Base-by-base conservation (phyloP, 2,329 filamentous ascomycete species). In the Rhynchosporium secalis region DNA sequence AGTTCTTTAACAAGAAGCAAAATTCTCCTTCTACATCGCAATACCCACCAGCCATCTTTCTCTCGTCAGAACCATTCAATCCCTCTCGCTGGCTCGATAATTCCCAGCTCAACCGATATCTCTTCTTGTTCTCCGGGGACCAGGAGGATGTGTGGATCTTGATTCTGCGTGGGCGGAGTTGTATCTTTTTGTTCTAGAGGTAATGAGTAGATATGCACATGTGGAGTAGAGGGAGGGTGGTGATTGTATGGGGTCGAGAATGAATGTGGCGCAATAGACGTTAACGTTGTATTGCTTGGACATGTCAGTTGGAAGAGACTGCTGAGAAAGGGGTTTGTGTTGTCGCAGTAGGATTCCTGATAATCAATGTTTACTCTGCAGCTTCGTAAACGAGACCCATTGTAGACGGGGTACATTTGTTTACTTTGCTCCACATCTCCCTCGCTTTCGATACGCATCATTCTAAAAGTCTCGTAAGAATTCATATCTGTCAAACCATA, bases 111-210 rank as follows among this genome's bases (percentile, higher is more conserved):
- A 74, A 78, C 33, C 72, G 71, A n/a, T 74, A 73, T 51, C 72
- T 80, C 41, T 69, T 80, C n/a, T 61, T 76, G 1, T 81, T 81
- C 64, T 76, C 74, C 3, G 78, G 75, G 79, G 77, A 1, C 71
- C 72, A 3, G 67, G 78, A 12, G 70, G 70, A 13, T 81, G 79
- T 58, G 69, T 81, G 3, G 79, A 79, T 5, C 65, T 68, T 1
- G 61, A 65, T 31, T 41, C 66, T 3, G 64, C 62, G 5, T 57
- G 52, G 13, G 56, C 60, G 8, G 60, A 68, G 54, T 40, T 66
- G 56, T 66, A 68, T 59, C 29, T 66, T 6, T 38, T 33, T 20
- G 20, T 66, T 15, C 46, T 48, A 48, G 60, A 43, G 13, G 52
- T 68, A 9, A 65, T 59, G n/a, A 63, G 65, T 12, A 43, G 36